Base-by-base conservation (phyloP, 75 land plant genomes). In the Larix kaempferi region DNA sequence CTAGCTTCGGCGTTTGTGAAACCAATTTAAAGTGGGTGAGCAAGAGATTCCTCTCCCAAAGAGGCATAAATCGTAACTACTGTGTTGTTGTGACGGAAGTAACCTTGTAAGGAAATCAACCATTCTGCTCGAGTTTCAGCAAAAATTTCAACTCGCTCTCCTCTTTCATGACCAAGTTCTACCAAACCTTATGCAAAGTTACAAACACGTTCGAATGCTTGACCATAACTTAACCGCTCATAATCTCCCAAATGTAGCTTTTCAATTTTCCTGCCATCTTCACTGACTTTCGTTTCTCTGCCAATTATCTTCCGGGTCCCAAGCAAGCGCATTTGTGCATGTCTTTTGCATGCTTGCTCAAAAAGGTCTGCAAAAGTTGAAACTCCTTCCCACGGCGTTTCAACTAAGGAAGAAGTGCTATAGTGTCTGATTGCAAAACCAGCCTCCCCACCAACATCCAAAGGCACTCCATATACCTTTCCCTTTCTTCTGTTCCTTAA, bases 61-160 rank as follows among this genome's bases (percentile, higher is more conserved):
- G 99, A 94, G 39, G 99, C 89, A 87, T 97, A 97, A 26, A 97
- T 92, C 11, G 99, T 97, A 22, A 97, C 98, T 29, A 97, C 98
- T 25, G 99, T 90, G 58, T 89, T 77, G 77, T 89, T 95, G 37
- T 82, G 89, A 78, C 99, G 96, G 74, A 97, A 97, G 82, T 94
- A 97, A n/a, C 83, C 99, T 92, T 98, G 98, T 49, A 93, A 77
- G 56, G 98, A 89, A 69, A 98, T 82, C 56, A 92, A 79, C 99
- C 99, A 98, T 56, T 98, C 98, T 58, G 93, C 90, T 77, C 94
- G 78, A 58, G 99, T 95, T 78, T 98, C 99, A 65, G 99, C 89
- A 87, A 95, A 98, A 58, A 98, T 92, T 22, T 98, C 99, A 56
- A 77, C 89, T 57, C 90, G 90, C 49, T 95, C 97, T n/a, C 81